Base-by-base conservation (phyloP, 805 yeast species). In the Saturnispora hagleri region DNA sequence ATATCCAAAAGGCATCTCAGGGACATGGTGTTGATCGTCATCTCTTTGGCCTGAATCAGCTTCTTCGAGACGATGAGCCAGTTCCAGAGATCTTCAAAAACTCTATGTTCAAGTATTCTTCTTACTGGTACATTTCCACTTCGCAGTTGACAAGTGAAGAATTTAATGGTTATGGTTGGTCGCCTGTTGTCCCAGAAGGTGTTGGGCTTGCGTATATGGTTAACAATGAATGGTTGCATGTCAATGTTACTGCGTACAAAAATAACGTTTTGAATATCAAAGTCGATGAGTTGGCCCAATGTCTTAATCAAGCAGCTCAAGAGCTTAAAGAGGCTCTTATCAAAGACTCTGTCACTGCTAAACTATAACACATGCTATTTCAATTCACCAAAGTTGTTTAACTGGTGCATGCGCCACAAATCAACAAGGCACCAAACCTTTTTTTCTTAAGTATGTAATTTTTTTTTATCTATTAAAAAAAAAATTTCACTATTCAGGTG, bases 21-120 rank as follows among this genome's bases (percentile, higher is more conserved):
- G 99, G 97, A 42, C 73, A 74, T 58, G 99, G 97, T 56, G 87
- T 87, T 53, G 99, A 91, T 67, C 86, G 99, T 65, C 99, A 91
- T 69, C 77, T 90, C 63, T 81, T 89, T 58, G 99, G 98, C 6
- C 74, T 91, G 61, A 85, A 85, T 71, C 82, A 84, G 65, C 77
- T 84, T 79, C 17, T 51, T 6, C 63, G 72, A 53, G 69, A 75
- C 4, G 82, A 80, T 42, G 86, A 82, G 65, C 69, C 68, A 34
- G 24, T 47, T 26, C 93, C 90, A 27, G 84, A 70, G 7, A 69
- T 91, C 47, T 89, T 82, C 75, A 66, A 73, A 22, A 95, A 91
- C 68, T 86, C 95, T 13, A 72, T 87, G 57, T 88, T 77, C 65
- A 67, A 72, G 47, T 91, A 88, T 72, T 83, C 95, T 5, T 72